These are phyloP conservation scores for Metschnikowia corniflorae DNA, from an alignment of 805 yeast genomes.

Conservation along the genomic window DNA sequence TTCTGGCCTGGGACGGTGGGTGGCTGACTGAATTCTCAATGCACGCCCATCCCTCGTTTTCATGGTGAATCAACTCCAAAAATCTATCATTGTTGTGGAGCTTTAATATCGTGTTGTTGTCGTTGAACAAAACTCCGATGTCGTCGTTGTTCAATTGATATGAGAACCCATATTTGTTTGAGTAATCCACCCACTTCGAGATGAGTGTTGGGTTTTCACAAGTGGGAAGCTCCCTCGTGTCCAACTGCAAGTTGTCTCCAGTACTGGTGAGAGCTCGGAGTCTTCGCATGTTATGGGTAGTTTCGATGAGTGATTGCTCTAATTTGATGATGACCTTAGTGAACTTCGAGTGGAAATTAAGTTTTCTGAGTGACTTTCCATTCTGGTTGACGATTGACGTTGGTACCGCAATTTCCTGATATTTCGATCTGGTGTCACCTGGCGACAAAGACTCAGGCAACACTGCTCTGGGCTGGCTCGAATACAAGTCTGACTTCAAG, in stretches of 20 bases:
- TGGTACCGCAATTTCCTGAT: slow-evolving; percentile 60
- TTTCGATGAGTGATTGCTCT: slow-evolving; percentile 35
- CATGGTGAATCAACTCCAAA: slow-evolving; percentile 53
- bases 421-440: slow-evolving; percentile 83
- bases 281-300: slow-evolving; percentile 39
- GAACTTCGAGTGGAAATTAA: slow-evolving; percentile 38
- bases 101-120: slow-evolving; percentile 76
- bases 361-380: slow-evolving; percentile 33
- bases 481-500: slow-evolving; percentile 62
- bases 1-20: slow-evolving; percentile 49
- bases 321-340: slow-evolving; percentile 37
- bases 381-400: slow-evolving; percentile 20
- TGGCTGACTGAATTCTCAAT: slow-evolving; percentile 41
- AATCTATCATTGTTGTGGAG: slow-evolving; percentile 60
- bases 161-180: slow-evolving; percentile 92
- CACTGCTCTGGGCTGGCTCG: slow-evolving; percentile 63
- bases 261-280: slow-evolving; percentile 33
- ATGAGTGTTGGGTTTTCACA: slow-evolving; percentile 65
- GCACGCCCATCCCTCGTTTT: slow-evolving; percentile 45
- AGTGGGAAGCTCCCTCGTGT: slow-evolving; percentile 36
- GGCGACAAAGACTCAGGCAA: slow-evolving; percentile 91
- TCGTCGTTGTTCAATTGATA: slow-evolving; percentile 88
- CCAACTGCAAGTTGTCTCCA: slow-evolving; percentile 26
- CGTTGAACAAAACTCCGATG: slow-evolving; percentile 87
- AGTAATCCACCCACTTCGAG: slow-evolving; percentile 97